Percentiles rank a stretch among this genome's conserved stretches.
Conservation (phyloP, 2,329 filamentous ascomycete species). For the Fusarium liriodendri region DNA sequence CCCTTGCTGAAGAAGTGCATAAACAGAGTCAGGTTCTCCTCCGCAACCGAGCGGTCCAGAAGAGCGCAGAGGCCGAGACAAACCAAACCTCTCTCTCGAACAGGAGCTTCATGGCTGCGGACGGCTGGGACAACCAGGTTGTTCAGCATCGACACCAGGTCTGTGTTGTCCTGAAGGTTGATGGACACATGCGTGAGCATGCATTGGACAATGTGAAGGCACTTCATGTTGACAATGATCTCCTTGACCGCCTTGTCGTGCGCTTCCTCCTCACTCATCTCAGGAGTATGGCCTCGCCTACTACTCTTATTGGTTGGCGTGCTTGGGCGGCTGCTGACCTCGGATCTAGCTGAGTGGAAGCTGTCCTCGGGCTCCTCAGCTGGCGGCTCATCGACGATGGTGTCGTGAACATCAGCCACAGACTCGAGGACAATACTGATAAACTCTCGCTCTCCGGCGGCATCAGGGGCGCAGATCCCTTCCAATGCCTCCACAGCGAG, state of each 20-base stretch:
- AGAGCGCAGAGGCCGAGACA: constrained; percentile 93
- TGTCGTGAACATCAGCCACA: constrained; percentile 96
- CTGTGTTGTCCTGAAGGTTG: constrained; percentile 87
- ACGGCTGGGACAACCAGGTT: constrained; percentile 96
- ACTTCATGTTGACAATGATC: constrained; percentile 98
- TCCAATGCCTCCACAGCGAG: constrained; percentile 85
- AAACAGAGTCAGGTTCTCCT: constrained; percentile 92
- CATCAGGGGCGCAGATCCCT: constrained; percentile 81
- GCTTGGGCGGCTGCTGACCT: constrained; percentile 76
- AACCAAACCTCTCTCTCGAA: constrained; percentile 88
- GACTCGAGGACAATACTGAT: constrained; percentile 90
- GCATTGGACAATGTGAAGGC: constrained; percentile 95
- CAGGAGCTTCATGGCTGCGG: constrained; percentile 89
- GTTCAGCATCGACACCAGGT: constrained; percentile 97
- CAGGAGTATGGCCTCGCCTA: constrained; percentile 54
- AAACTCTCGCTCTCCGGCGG: constrained; percentile 83
- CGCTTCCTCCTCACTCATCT: constrained; percentile 72
- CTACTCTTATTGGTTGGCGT: constrained; percentile 63
- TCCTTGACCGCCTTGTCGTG: constrained; percentile 84
- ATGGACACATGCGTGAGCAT: constrained; percentile 95
- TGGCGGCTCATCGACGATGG: constrained; percentile 79
- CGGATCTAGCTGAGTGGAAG: constrained; percentile 93
- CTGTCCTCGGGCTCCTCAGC: constrained; percentile 72
- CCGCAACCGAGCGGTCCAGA: constrained; percentile 89
- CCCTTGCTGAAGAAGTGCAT: constrained; percentile 97